phyloP scores from a whole-genome alignment of 345 rosid genomes.

The Eucalyptus tenuipes region DNA sequence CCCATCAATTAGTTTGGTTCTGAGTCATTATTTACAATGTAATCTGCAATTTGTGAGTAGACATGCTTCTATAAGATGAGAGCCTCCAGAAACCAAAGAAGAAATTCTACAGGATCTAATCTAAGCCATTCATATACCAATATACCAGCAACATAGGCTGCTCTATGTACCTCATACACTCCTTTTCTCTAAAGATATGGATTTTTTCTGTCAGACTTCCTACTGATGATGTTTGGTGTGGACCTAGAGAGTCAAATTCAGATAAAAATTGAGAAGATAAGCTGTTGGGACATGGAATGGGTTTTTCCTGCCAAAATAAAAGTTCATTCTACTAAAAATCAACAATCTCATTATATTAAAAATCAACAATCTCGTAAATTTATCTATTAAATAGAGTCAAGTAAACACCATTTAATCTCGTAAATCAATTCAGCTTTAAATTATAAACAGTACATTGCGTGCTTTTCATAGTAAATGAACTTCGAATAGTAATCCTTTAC shows the following conservation, averaged over 20 bases:
- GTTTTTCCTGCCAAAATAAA: background rate
- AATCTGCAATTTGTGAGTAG: background rate
- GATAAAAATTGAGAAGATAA: background rate
- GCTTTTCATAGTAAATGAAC: background rate
- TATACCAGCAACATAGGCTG: background rate
- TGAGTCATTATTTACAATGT: background rate
- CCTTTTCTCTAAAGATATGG: background rate
- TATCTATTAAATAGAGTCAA: no score
- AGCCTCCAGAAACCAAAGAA: background rate
- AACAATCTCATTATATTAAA: no score
- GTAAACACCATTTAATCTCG: background rate
- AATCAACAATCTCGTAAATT: no score
- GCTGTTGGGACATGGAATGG: background rate
- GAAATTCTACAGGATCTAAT: background rate
- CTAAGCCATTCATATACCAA: background rate
- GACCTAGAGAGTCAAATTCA: background rate
- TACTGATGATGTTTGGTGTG: background rate
- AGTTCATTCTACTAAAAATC: background rate
- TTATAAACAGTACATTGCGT: background rate
- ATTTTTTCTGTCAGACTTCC: background rate
- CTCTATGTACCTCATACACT: background rate
- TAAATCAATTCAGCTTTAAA: background rate
- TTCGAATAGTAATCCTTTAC: background rate
- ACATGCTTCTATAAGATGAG: background rate
- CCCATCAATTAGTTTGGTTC: background rate